Base-by-base conservation (phyloP, 1,139 yeast species). In the Suhomyces choctaworum region DNA sequence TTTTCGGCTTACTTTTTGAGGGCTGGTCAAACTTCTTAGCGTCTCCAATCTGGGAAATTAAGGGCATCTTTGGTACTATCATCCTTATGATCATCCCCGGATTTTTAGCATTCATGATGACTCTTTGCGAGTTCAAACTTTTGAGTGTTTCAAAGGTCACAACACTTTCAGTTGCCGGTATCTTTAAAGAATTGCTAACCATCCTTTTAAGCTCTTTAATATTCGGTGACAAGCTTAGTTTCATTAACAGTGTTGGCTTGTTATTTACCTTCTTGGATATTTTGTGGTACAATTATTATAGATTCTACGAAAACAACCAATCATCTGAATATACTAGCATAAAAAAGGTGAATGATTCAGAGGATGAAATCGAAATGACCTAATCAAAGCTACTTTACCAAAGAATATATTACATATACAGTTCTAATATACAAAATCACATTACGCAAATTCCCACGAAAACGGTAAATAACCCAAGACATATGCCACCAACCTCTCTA, bases 131-230 rank as follows among this genome's bases (percentile, higher is more conserved):
- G 58, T 92, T 87, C 60, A 80, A 85, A 44, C 76, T 92, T 11
- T 69, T 92, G 32, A 82, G 86, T 38, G 77, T 84, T 32, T 87
- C 97, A 0, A 87, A 87, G 39, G 92, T 94, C 10, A 71, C 89
- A 25, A 90, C 98, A 1, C 64, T 92, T 25, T 82, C 94, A 4
- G 79, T 92, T 23, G 96, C 95, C 0, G 98, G 98, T 2, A 86
- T 92, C 21, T 85, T 90, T 54, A 92, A 92, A 57, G 98, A 92
- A 58, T 69, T 92, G 7, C 66, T 90, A 34, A 92, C 97, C 0
- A 87, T 92, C 29, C 55, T 80, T 22, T 69, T 83, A 2, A 81
- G 95, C 16, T 71, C 83, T 37, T 42, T 87, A 5, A 71, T 88
- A 10, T 86, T 88, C 58, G 84, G 87, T 25, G 98, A 92, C 58